Evolutionary conservation across 805 yeast species (phyloP).

Genomic region (Ogataea salicorniae): DNA sequence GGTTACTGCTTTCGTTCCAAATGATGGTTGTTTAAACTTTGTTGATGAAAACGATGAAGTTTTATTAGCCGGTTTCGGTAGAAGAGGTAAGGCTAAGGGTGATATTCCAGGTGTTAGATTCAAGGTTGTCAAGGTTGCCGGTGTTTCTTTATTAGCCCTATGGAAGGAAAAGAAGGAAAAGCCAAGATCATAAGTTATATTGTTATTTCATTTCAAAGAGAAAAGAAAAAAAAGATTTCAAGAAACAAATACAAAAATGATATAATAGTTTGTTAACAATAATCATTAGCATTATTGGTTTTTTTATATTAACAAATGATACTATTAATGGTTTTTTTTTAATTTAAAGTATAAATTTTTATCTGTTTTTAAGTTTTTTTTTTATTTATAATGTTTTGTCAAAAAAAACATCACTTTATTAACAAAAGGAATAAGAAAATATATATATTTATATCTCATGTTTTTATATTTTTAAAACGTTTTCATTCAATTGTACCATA

Average conservation of each 20-base stretch:
- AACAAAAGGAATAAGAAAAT: not conserved
- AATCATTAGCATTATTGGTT: not conserved
- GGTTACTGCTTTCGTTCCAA: conserved; percentile 99
- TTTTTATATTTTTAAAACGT: not conserved
- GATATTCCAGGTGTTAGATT: conserved; percentile 99
- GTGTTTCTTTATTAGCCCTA: conserved; percentile 98
- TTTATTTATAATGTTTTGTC: conserved; percentile 1
- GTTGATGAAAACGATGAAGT: conserved; percentile 99
- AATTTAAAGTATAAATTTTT: not conserved
- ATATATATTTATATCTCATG: conserved; percentile 2
- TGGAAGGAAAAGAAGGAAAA: conserved; percentile 99
- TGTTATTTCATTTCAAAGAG: not conserved
- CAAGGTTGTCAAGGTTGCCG: conserved; percentile 99
- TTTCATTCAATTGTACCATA: too few relatives aligned
- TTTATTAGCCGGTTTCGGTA: conserved; percentile 99
- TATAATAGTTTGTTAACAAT: not conserved
- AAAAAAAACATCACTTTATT: not conserved
- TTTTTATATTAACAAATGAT: not conserved
- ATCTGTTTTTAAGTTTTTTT: not conserved
- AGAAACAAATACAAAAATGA: not conserved
- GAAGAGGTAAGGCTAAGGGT: conserved; percentile 99
- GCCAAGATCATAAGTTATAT: conserved; percentile 88
- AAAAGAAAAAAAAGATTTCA: not conserved
- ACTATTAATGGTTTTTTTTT: not conserved
- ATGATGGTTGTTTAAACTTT: conserved; percentile 99